These are phyloP conservation scores for Lepiota subincarnata DNA, from an alignment of 768 basidiomycete genomes.

Conservation along the genomic window DNA sequence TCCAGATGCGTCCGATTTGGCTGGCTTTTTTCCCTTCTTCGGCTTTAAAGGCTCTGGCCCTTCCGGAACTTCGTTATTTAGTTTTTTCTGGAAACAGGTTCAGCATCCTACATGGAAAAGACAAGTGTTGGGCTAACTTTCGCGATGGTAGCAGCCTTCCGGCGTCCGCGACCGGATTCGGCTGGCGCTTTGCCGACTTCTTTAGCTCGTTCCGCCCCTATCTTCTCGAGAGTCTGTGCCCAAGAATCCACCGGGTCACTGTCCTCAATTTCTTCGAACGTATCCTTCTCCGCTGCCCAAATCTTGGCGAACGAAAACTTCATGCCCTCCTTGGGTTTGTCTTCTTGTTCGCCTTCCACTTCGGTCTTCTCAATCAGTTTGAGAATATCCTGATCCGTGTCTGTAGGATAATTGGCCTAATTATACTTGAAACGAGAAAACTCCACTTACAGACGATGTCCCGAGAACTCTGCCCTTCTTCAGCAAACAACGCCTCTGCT, in stretches of 20 bases:
- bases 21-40: constrained; percentile 15
- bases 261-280: constrained; percentile 64
- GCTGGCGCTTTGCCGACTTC: constrained; percentile 41
- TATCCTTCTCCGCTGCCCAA: constrained; percentile 79
- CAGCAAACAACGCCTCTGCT: constrained; percentile 80
- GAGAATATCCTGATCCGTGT: constrained; percentile 78
- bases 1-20: constrained; percentile 23
- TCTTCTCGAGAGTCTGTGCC: constrained; percentile 63
- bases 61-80: constrained; percentile 12
- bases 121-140: constrained; percentile 25
- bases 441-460: constrained; percentile 64
- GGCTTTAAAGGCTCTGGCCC: constrained; percentile 8
- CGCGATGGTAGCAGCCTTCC: constrained; percentile 64
- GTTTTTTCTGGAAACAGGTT: constrained; percentile 24
- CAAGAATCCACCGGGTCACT: constrained; percentile 73
- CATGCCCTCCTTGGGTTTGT: constrained; percentile 45
- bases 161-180: constrained; percentile 69
- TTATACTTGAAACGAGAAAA: neutral
- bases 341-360: constrained; percentile 56
- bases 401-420: constrained; percentile 29
- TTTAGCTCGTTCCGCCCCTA: constrained; percentile 41
- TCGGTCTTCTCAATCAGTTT: constrained; percentile 86
- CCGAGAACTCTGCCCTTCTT: constrained; percentile 43
- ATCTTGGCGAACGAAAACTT: constrained; percentile 88
- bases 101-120: neutral